Evolutionary conservation across 495 filamentous ascomycete genomes (phyloP).

Genomic region (Neurospora sp.): DNA sequence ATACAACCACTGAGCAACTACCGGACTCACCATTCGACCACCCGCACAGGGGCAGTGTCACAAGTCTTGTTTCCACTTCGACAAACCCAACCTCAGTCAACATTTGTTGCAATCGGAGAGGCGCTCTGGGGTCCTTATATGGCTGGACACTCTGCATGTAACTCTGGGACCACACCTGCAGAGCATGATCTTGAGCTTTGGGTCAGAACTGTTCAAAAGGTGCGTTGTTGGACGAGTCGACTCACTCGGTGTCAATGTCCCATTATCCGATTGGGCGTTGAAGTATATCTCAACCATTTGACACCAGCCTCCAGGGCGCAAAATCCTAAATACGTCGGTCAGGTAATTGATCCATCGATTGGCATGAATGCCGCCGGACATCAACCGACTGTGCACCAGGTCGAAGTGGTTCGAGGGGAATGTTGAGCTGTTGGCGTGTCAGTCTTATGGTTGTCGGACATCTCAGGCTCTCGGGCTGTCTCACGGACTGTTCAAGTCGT

Average conservation of each 20-base stretch:
- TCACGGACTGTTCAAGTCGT: conserved; percentile 65
- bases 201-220: conserved; percentile 3
- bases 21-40: conserved; percentile 57
- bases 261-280: conserved; percentile 85
- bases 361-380: conserved; percentile 66
- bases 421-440: conserved; percentile 44
- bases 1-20: not conserved
- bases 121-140: conserved; percentile 60
- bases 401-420: conserved; percentile 74
- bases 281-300: conserved; percentile 87
- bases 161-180: conserved; percentile 62
- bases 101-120: conserved; percentile 50
- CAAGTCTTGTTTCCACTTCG: conserved; percentile 58
- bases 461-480: conserved; percentile 2
- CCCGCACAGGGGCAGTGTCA: conserved; percentile 60
- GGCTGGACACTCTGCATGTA: conserved; percentile 57
- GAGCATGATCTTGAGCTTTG: conserved; percentile 43
- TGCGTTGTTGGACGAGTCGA: not conserved
- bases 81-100: conserved; percentile 61
- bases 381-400: conserved; percentile 77
- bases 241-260: conserved; percentile 56
- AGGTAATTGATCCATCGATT: conserved; percentile 73
- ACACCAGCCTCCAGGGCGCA: conserved; percentile 64
- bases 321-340: conserved; percentile 54
- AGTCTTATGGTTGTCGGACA: not conserved